Evolutionary conservation across 75 land plant species (phyloP), one percentile per base, ranked within the genome.

Genomic region (Picea glauca): DNA sequence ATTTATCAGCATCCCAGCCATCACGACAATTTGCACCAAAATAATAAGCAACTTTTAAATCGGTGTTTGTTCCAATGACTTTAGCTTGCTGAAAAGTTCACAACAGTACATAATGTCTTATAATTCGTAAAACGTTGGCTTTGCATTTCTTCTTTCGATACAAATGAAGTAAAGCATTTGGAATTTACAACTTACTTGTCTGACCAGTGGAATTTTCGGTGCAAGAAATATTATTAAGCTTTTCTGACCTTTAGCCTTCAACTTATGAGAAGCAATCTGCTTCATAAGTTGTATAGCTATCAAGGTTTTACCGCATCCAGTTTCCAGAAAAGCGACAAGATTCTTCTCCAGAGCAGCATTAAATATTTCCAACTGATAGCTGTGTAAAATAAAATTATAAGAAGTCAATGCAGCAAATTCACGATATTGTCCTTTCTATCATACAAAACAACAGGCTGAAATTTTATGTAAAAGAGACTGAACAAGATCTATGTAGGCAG

Each of bases 251-350:
- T 84, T 81, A 13, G 32, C 65, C 38, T 82, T 58, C 13, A 89
- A 70, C 50, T 74, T 67, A 43, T 86, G 70, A 26, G 26, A 26
- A 12, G 91, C 88, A 38, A 87, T 83, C 15, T 83, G 65, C 21
- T 85, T 82, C 60, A 95, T 72, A 62, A 95, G 87, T 88, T 93
- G 83, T 43, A 89, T 83, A 5, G 95, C 91, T 33, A 95, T 89
- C 40, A 26, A 26, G 26, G 26, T 26, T 26, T 86, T 94, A 80
- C 92, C 98, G 60, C 89, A 80, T 15, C 98, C 98, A 32, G 95
- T 92, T 70, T 91, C 95, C 67, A 94, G 78, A 72, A 78, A 89
- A 18, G 91, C 90, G 54, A 94, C 84, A 0, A 90, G 86, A 81
- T 94, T 94, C 81, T 78, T 76, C 78, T 89, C 81, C 20, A 83